phyloP scores from a whole-genome alignment of 768 basidiomycete species.

The Cystofilobasidium macerans region DNA sequence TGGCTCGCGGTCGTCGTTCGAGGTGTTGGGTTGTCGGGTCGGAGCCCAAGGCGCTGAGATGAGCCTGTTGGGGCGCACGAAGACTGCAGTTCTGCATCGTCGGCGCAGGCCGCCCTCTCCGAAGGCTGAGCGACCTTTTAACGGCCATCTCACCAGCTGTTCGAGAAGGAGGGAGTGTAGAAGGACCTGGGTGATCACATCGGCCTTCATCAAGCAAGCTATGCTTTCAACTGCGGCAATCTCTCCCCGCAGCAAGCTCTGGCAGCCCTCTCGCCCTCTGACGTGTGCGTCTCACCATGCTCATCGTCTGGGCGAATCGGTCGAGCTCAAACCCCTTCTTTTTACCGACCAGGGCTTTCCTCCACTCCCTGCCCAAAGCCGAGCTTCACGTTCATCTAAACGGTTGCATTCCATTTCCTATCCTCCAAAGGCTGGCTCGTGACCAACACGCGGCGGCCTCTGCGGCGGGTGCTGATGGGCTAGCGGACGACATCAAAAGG shows the following conservation, averaged over 20 bases:
- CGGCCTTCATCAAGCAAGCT: no score
- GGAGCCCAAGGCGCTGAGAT: no score
- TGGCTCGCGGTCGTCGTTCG: no score
- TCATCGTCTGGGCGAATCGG: neutral
- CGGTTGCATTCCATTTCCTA: constrained; percentile 61
- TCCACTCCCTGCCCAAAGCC: constrained; percentile 60
- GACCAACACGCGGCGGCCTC: constrained; percentile 32
- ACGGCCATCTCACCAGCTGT: no score
- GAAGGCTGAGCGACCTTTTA: no score
- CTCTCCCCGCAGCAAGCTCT: constrained; percentile 9
- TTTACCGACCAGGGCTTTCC: constrained; percentile 47
- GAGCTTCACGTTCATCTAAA: constrained; percentile 80
- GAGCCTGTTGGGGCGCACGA: no score
- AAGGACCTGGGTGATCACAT: no score
- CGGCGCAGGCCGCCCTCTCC: no score
- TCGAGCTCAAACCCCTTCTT: neutral
- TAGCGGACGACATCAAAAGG: constrained; percentile 39
- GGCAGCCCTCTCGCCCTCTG: constrained; percentile 1
- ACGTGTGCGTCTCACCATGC: neutral
- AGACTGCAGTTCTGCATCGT: no score
- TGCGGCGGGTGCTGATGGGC: neutral
- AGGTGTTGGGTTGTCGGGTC: no score
- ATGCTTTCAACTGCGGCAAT: no score
- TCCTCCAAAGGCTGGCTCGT: constrained; percentile 53
- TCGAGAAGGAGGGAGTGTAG: no score